These are phyloP conservation scores for Polychaeton citri DNA, from an alignment of 2,329 filamentous ascomycete genomes.

Conservation along the genomic window DNA sequence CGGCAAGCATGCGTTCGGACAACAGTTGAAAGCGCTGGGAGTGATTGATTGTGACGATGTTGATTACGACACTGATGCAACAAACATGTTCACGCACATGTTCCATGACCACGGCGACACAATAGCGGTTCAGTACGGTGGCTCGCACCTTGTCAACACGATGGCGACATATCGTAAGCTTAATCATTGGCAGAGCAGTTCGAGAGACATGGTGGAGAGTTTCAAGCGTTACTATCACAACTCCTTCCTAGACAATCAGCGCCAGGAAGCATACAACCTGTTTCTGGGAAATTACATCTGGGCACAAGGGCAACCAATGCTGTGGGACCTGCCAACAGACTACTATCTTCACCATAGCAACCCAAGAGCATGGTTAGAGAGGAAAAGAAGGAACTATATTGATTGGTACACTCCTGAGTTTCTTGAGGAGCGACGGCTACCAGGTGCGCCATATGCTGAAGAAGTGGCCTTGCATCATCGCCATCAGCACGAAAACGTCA, in stretches of 20 bases:
- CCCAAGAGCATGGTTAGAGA: constrained; percentile 58
- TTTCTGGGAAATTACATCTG: constrained; percentile 96
- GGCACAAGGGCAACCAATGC: constrained; percentile 73
- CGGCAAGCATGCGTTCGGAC: constrained; percentile 80
- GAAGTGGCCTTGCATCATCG: constrained; percentile 5
- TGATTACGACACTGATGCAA: constrained; percentile 87
- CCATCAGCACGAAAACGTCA: constrained; percentile 23
- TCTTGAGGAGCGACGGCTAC: constrained; percentile 50
- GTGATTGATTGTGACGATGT: constrained; percentile 67
- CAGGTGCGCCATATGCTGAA: constrained; percentile 21
- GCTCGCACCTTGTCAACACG: constrained; percentile 93
- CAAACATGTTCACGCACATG: constrained; percentile 96
- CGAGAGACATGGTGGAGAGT: constrained; percentile 95
- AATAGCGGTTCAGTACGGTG: constrained; percentile 94
- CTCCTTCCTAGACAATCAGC: constrained; percentile 91
- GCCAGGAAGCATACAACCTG: constrained; percentile 94
- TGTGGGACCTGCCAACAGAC: constrained; percentile 91
- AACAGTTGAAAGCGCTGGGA: constrained; percentile 83
- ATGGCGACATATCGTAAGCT: constrained; percentile 99
- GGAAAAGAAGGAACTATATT: constrained; percentile 58
- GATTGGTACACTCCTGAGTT: constrained; percentile 72
- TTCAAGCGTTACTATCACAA: constrained; percentile 99
- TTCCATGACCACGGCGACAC: constrained; percentile 93
- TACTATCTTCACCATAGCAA: constrained; percentile 91
- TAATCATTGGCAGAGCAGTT: constrained; percentile 97